These are phyloP conservation scores for Glycine latifolia DNA, from an alignment of 306 rosid genomes.

Conservation along the genomic window DNA sequence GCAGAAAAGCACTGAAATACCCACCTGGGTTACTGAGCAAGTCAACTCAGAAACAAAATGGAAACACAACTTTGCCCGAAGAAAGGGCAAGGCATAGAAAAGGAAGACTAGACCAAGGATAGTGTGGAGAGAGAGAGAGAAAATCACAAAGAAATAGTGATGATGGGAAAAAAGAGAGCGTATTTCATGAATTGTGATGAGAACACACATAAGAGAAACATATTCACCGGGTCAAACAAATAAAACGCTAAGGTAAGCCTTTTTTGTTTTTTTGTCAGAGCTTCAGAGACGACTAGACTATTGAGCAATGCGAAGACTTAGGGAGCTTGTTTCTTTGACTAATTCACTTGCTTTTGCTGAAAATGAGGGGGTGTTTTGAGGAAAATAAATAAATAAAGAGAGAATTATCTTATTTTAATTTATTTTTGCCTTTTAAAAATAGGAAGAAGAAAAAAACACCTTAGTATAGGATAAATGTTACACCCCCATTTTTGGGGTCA, in stretches of 20 bases:
- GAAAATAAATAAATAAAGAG: too few species aligned
- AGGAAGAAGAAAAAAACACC: too few species aligned
- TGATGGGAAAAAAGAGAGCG: background rate
- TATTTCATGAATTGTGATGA: background rate
- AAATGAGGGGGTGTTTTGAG: too few species aligned
- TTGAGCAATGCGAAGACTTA: constrained; percentile 36
- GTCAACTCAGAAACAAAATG: constrained; percentile 34
- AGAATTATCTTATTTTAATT: too few species aligned
- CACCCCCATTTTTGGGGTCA: too few species aligned
- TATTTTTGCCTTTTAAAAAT: too few species aligned
- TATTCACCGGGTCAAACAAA: constrained; percentile 21
- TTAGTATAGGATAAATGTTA: too few species aligned
- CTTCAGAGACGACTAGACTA: constrained; percentile 10
- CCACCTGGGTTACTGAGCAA: constrained; percentile 2
- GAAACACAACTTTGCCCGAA: constrained; percentile 13
- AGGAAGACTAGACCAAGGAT: background rate
- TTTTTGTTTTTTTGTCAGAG: background rate
- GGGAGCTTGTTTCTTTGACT: constrained; percentile 42
- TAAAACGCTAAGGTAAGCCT: constrained; percentile 9
- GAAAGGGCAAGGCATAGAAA: constrained; percentile 25
- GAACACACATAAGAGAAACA: background rate
- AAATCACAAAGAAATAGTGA: background rate
- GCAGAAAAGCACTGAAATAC: constrained; percentile 11
- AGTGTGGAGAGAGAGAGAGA: background rate
- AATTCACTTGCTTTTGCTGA: constrained; percentile 34